These are phyloP conservation scores for Xylona heveae DNA, from an alignment of 495 filamentous ascomycete genomes.

Conservation along the genomic window DNA sequence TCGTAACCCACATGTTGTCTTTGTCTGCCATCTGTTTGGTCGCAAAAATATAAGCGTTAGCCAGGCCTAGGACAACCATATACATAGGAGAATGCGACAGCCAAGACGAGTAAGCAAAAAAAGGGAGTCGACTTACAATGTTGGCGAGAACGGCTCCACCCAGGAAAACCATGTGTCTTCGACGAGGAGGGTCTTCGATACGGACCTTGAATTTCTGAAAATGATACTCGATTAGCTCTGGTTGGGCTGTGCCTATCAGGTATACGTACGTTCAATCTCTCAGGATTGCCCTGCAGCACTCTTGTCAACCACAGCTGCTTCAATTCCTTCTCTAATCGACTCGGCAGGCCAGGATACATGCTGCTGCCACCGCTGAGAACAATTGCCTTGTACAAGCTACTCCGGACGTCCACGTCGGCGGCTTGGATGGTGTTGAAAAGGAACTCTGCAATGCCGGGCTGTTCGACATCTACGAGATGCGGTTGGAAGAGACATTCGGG, in stretches of 20 bases:
- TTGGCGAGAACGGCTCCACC: conserved; percentile 93
- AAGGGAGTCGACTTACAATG: conserved; percentile 32
- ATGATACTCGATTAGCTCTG: conserved; percentile 8
- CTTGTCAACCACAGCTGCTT: conserved; percentile 96
- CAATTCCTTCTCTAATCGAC: conserved; percentile 88
- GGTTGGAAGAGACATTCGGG: conserved; percentile 98
- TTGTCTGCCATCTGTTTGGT: conserved; percentile 86
- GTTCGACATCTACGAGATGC: conserved; percentile 92
- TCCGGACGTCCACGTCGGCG: conserved; percentile 85
- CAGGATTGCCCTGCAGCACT: conserved; percentile 73
- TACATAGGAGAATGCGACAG: conserved; percentile 7
- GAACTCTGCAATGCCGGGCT: conserved; percentile 89
- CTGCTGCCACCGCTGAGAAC: conserved; percentile 89
- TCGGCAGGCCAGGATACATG: conserved; percentile 96
- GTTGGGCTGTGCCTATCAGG: conserved; percentile 3
- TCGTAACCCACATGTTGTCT: conserved; percentile 95
- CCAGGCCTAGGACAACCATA: neutral
- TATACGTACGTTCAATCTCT: conserved; percentile 52
- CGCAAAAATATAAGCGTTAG: too few relatives aligned
- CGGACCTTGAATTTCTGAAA: conserved; percentile 90
- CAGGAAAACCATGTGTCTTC: conserved; percentile 97
- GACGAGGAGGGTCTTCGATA: conserved; percentile 90
- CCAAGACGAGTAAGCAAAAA: neutral
- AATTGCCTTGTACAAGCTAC: conserved; percentile 87
- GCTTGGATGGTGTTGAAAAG: conserved; percentile 96